Conservation (phyloP, 1,284 basidiomycete genomes). For the Trichosporon faecale region DNA sequence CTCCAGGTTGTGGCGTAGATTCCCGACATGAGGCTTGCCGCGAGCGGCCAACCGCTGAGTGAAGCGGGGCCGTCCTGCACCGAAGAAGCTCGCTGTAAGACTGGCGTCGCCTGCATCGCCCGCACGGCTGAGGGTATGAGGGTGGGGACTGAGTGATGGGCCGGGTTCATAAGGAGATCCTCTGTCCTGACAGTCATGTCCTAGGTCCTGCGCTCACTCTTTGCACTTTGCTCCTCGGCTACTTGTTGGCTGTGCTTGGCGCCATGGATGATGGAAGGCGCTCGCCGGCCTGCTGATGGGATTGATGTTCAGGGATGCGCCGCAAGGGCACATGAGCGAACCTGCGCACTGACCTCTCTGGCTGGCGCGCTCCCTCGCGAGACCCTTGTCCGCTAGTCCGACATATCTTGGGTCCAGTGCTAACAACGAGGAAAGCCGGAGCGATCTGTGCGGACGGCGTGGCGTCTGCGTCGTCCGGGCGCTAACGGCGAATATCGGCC, state of each 20-base stretch:
- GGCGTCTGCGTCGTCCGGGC: neutral
- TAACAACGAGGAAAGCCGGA: neutral
- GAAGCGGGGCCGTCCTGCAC: neutral
- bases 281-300: neutral
- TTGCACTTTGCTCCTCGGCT: neutral
- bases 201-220: neutral
- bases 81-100: neutral
- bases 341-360: slow-evolving; percentile 4
- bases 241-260: neutral
- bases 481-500: slow-evolving; percentile 2
- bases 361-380: neutral
- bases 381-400: slow-evolving; percentile 4
- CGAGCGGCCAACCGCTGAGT: neutral
- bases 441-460: neutral
- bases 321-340: neutral
- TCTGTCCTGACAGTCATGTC: neutral
- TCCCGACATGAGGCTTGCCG: neutral
- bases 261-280: neutral
- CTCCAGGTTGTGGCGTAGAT: neutral
- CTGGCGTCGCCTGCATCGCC: neutral
- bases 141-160: neutral
- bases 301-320: neutral
- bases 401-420: neutral
- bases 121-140: neutral
- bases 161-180: neutral